A percentile compares a stretch with the other conserved stretches of the same genome.
Evolutionary conservation across 2,329 filamentous ascomycete genomes (phyloP).

Genomic region (Diaporthe citri): DNA sequence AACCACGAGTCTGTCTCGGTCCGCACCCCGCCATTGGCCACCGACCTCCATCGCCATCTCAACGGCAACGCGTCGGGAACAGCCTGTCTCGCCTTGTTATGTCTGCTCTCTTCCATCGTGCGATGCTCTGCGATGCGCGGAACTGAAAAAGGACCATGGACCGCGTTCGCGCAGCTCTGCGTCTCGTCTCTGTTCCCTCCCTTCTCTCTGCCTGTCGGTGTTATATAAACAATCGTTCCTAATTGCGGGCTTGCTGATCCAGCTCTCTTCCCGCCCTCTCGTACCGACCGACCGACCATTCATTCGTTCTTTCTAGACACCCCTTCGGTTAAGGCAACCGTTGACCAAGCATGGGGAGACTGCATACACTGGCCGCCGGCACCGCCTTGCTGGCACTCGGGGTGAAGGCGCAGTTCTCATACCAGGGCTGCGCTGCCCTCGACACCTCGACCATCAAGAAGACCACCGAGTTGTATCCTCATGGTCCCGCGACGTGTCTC

Average conservation of each 20-base stretch:
- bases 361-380: conserved; percentile 26
- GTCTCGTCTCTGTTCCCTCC: conserved; percentile 5
- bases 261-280: neutral
- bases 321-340: neutral
- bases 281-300: conserved; percentile 27
- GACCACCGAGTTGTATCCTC: conserved; percentile 19
- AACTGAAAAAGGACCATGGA: conserved; percentile 7
- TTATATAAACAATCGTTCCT: conserved; percentile 20
- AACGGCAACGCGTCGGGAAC: conserved; percentile 10
- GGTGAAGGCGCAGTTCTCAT: conserved; percentile 8
- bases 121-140: neutral
- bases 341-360: conserved; percentile 28
- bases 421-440: conserved; percentile 32
- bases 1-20: conserved; percentile 35
- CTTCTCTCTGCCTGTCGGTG: conserved; percentile 19
- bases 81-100: conserved; percentile 26
- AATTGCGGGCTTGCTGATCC: neutral
- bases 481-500: conserved; percentile 30
- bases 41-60: conserved; percentile 12
- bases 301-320: conserved; percentile 27
- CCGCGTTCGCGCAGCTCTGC: conserved; percentile 5
- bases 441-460: neutral
- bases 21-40: conserved; percentile 12
- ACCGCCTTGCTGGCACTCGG: conserved; percentile 31
- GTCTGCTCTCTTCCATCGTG: neutral